Conservation (phyloP, 148 eudicot genomes). For the Spergularia bocconei region DNA sequence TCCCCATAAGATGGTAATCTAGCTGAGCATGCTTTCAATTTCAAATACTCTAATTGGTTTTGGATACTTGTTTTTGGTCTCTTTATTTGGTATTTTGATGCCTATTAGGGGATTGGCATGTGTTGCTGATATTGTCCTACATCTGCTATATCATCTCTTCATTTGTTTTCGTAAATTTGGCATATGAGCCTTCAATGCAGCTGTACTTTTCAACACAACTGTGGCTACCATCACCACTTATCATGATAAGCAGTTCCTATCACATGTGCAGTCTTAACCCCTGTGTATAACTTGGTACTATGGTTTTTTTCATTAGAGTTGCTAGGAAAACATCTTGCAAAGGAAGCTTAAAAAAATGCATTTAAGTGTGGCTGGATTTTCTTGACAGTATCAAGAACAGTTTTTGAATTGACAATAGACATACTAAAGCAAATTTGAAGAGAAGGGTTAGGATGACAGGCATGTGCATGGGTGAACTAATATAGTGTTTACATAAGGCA, state of each 20-base stretch:
- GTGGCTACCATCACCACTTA: not conserved
- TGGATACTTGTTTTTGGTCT: not conserved
- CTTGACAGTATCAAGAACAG: no score
- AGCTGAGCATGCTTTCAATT: not conserved
- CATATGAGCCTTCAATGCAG: not conserved
- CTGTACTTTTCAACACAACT: not conserved
- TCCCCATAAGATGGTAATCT: slow-evolving; percentile 78
- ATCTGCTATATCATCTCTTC: not conserved
- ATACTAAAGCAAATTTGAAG: no score
- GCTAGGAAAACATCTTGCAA: no score
- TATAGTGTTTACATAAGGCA: no score
- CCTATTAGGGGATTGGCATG: no score
- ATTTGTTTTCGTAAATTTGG: not conserved
- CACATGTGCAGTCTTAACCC: not conserved
- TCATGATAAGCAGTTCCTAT: not conserved
- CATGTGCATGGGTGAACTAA: no score
- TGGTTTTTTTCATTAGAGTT: no score
- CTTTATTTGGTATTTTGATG: not conserved
- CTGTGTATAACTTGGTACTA: no score
- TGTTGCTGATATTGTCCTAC: not conserved
- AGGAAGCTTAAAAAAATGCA: no score
- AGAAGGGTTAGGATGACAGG: no score
- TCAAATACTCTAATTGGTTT: not conserved
- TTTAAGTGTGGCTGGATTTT: no score
- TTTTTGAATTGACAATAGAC: no score